Evolutionary conservation across 2,329 filamentous ascomycete species (phyloP).

Genomic region (Aspergillus ochraceus): DNA sequence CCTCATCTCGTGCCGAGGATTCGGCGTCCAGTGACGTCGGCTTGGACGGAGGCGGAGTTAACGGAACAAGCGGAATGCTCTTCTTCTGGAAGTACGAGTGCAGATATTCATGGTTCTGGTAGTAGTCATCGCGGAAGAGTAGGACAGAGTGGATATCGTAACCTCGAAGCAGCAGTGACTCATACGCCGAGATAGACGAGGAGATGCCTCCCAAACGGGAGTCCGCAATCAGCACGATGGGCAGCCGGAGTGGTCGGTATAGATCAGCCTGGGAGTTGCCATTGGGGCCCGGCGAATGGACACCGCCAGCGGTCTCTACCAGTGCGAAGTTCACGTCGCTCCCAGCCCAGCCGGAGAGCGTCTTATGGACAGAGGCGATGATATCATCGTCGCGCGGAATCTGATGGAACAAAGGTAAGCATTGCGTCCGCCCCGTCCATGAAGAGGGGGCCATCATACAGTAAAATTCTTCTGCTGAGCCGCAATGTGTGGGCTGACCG

Average conservation of each 20-base stretch:
- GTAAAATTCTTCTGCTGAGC: conserved; percentile 54
- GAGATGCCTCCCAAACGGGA: conserved; percentile 76
- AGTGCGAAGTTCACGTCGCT: conserved; percentile 59
- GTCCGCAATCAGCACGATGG: conserved; percentile 73
- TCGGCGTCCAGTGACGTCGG: conserved; percentile 26
- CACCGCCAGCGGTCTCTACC: conserved; percentile 79
- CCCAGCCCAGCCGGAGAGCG: conserved; percentile 39
- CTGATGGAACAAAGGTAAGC: conserved; percentile 32
- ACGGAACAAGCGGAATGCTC: conserved; percentile 56
- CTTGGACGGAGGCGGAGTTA: conserved; percentile 61
- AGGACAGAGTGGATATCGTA: conserved; percentile 73
- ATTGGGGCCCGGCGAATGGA: conserved; percentile 75
- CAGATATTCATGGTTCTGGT: conserved; percentile 69
- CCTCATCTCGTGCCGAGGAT: conserved; percentile 49
- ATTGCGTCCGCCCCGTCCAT: neutral
- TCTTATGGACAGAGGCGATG: conserved; percentile 49
- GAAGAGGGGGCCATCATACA: neutral
- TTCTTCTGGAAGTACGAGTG: conserved; percentile 64
- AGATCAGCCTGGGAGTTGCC: conserved; percentile 76
- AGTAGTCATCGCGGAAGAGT: conserved; percentile 65
- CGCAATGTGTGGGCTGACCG: conserved; percentile 77
- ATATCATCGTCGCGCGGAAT: conserved; percentile 52
- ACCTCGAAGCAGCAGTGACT: conserved; percentile 74
- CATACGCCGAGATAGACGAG: conserved; percentile 75
- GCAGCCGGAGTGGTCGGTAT: conserved; percentile 71